Evolutionary conservation across 495 filamentous ascomycete species (phyloP).

Genomic region (Pyrenula massariospora): DNA sequence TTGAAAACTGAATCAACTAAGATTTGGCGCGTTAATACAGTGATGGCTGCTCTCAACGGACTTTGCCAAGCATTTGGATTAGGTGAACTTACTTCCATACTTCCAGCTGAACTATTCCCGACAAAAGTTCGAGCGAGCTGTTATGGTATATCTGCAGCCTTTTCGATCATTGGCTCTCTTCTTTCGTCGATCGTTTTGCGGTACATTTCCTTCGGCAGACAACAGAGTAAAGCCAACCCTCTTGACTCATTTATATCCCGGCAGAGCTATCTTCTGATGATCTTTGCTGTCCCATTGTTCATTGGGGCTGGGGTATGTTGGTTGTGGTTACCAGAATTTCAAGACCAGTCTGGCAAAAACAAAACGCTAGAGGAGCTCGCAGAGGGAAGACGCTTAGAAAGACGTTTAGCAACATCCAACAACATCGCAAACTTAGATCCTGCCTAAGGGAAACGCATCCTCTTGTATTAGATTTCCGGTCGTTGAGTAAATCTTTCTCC

Average conservation of each 20-base stretch:
- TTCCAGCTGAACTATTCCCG: constrained; percentile 49
- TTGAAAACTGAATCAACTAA: constrained; percentile 17
- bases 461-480: too few relatives aligned
- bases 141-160: constrained; percentile 42
- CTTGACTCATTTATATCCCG: constrained; percentile 30
- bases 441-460: too few relatives aligned
- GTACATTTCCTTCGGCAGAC: constrained; percentile 23
- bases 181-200: constrained; percentile 41
- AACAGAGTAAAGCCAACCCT: constrained; percentile 28
- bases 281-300: constrained; percentile 34
- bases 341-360: constrained; percentile 19
- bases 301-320: constrained; percentile 32
- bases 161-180: constrained; percentile 46
- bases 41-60: constrained; percentile 46
- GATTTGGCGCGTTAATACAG: constrained; percentile 23
- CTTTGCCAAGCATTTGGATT: constrained; percentile 51
- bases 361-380: constrained; percentile 30
- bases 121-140: constrained; percentile 46
- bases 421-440: not conserved
- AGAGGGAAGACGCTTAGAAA: constrained; percentile 12
- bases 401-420: not conserved
- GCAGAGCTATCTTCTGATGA: constrained; percentile 30
- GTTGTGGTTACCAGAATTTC: constrained; percentile 29
- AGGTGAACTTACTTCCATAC: constrained; percentile 50
- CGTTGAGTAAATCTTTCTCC: too few relatives aligned